A percentile compares a stretch with the other conserved stretches of the same genome.
Evolutionary conservation across 1,284 basidiomycete species (phyloP).

Genomic region (Leccinum huronense): DNA sequence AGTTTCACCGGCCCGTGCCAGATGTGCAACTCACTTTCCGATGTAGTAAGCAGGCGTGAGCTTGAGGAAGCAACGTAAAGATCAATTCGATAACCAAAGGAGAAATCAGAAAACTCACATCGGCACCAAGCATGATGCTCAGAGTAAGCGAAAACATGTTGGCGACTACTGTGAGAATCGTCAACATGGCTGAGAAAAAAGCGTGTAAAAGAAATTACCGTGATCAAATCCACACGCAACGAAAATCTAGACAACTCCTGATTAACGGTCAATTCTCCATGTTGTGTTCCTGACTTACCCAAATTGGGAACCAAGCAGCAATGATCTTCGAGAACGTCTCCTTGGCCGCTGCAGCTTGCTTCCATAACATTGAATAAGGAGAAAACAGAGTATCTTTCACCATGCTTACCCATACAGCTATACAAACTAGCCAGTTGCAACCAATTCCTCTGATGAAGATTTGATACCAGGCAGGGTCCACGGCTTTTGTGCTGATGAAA

Average conservation of each 20-base stretch:
- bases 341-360: slow-evolving; percentile 72
- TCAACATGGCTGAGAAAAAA: background rate
- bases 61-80: slow-evolving; percentile 32
- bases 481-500: slow-evolving; percentile 54
- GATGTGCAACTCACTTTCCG: slow-evolving; percentile 49
- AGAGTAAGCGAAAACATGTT: slow-evolving; percentile 76
- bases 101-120: slow-evolving; percentile 41
- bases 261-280: slow-evolving; percentile 1
- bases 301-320: slow-evolving; percentile 75
- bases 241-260: slow-evolving; percentile 51
- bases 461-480: slow-evolving; percentile 67
- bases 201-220: slow-evolving; percentile 40
- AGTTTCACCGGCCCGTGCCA: background rate
- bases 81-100: slow-evolving; percentile 10
- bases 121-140: slow-evolving; percentile 69
- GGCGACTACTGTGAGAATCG: slow-evolving; percentile 48
- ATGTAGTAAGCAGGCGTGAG: slow-evolving; percentile 60
- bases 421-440: slow-evolving; percentile 76
- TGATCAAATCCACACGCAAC: slow-evolving; percentile 73
- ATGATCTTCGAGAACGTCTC: slow-evolving; percentile 76
- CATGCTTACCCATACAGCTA: slow-evolving; percentile 70
- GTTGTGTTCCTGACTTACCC: slow-evolving; percentile 41
- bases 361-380: slow-evolving; percentile 12
- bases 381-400: background rate
- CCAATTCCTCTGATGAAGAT: slow-evolving; percentile 76